phyloP scores from a whole-genome alignment of 139 green algal species.

The Limnomonas spitsbergensis region DNA sequence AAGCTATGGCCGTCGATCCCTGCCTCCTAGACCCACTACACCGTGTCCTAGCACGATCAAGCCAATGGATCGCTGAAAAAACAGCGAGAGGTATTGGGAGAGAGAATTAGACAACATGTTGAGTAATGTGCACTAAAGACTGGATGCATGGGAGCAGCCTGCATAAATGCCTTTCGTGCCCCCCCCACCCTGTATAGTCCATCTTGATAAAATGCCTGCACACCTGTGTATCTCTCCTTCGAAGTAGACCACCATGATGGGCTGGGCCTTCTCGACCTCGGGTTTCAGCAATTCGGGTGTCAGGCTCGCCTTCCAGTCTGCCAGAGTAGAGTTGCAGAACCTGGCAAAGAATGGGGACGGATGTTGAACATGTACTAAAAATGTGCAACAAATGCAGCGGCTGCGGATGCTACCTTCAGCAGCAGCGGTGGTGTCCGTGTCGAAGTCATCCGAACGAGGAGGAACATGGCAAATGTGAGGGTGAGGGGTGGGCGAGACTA shows the following conservation, averaged over 20 bases:
- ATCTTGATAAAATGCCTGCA: no score
- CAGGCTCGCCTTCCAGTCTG: conserved; percentile 55
- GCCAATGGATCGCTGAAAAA: no score
- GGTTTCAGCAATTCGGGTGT: conserved; percentile 52
- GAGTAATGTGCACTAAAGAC: no score
- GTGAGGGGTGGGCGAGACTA: neutral
- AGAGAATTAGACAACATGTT: no score
- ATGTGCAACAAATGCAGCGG: neutral
- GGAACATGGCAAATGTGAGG: neutral
- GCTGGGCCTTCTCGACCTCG: conserved; percentile 57
- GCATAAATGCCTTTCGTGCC: no score
- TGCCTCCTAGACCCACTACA: no score
- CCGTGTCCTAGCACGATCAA: no score
- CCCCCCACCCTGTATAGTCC: no score
- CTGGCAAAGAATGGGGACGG: conserved; percentile 13
- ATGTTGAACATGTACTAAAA: neutral
- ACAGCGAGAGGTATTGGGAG: no score
- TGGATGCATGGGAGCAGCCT: no score
- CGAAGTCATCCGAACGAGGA: neutral
- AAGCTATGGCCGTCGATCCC: no score
- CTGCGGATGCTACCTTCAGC: no score
- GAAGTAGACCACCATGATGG: conserved; percentile 71
- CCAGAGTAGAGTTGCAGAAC: conserved; percentile 54
- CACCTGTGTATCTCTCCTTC: conserved; percentile 61
- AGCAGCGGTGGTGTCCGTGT: neutral